Conservation (phyloP, 768 basidiomycete species). For the Trametes sanguinea region DNA sequence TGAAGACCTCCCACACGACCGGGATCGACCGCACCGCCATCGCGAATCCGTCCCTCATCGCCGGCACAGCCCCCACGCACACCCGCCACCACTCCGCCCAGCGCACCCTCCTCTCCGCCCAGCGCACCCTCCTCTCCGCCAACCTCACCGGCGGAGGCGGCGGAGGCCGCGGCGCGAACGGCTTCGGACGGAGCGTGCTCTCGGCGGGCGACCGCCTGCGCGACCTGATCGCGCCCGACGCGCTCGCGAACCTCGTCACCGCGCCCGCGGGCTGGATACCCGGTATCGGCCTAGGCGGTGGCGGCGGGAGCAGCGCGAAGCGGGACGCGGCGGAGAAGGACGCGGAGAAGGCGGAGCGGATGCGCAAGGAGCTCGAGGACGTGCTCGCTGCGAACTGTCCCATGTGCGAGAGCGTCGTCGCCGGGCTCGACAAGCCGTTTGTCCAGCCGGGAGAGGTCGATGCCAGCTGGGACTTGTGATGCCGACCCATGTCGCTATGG, state of each 20-base stretch:
- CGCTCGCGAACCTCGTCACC: slow-evolving; percentile 81
- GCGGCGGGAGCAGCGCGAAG: slow-evolving; percentile 39
- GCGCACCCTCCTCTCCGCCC: slow-evolving; percentile 72
- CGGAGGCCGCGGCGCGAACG: slow-evolving; percentile 57
- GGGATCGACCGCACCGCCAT: slow-evolving; percentile 38
- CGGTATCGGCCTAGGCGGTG: slow-evolving; percentile 51
- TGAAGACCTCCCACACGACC: slow-evolving; percentile 50
- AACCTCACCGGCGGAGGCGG: slow-evolving; percentile 63
- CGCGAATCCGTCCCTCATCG: slow-evolving; percentile 33
- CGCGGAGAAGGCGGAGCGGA: slow-evolving; percentile 64
- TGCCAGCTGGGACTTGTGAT: slow-evolving; percentile 71
- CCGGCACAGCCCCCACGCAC: slow-evolving; percentile 19
- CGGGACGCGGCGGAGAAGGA: slow-evolving; percentile 49
- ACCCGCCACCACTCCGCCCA: slow-evolving; percentile 51
- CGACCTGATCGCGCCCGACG: slow-evolving; percentile 93
- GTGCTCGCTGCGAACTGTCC: slow-evolving; percentile 89
- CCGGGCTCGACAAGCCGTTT: slow-evolving; percentile 85
- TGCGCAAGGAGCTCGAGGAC: slow-evolving; percentile 86
- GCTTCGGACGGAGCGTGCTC: slow-evolving; percentile 77
- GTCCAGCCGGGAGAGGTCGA: slow-evolving; percentile 77
- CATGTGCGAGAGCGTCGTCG: slow-evolving; percentile 88
- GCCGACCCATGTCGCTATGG: neutral
- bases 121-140: slow-evolving; percentile 74
- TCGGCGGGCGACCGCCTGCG: slow-evolving; percentile 88
- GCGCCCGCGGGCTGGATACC: slow-evolving; percentile 74